Base-by-base conservation (phyloP, 768 basidiomycete genomes). In the Psilocybe cubensis region DNA sequence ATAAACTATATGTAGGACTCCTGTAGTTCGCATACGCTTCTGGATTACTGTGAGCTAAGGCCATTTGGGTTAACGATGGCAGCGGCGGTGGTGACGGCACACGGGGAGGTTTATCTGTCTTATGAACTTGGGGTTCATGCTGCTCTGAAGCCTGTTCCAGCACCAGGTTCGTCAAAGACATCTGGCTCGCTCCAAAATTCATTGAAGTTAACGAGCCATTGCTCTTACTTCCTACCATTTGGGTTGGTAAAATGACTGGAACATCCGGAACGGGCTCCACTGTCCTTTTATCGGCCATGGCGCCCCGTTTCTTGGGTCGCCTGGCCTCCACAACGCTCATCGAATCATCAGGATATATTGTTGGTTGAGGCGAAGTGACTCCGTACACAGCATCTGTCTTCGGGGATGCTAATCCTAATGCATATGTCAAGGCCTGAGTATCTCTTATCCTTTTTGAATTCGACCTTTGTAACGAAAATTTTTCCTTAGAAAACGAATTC, bases 1-100 rank as follows among this genome's bases (percentile, higher is more conserved):
- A 92, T 54, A 93, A 83, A 68, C 91, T 93, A 63, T 92, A 92
- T 4, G 91, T 92, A 17, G 91, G 89, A 64, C 91, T 91, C 59
- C 85, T 78, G 59, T 92, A 92, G 46, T 83, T 83, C 5, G 76
- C 81, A 70, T 82, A 89, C 3, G 79, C 85, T 52, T 86, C 82
- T 4, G 83, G 81, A 55, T 88, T 83, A 2, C 74, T 70, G 58
- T 88, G 87, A 43, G 83, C 80, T 66, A 92, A 68, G 47, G 81
- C 90, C 89, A 92, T 89, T 71, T 92, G 91, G 8, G 88, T 76
- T 51, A 92, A 69, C 23, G 89, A 89, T 10, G 89, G 90, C 40
- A 91, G 68, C 20, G 84, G 80, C 14, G 88, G 88, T 2, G 91
- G 91, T 3, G 89, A 89, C 3, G 91, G 91, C n/a, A 92, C 89